phyloP scores from a whole-genome alignment of 257 asterid genomes.

The Solanum piurae region DNA sequence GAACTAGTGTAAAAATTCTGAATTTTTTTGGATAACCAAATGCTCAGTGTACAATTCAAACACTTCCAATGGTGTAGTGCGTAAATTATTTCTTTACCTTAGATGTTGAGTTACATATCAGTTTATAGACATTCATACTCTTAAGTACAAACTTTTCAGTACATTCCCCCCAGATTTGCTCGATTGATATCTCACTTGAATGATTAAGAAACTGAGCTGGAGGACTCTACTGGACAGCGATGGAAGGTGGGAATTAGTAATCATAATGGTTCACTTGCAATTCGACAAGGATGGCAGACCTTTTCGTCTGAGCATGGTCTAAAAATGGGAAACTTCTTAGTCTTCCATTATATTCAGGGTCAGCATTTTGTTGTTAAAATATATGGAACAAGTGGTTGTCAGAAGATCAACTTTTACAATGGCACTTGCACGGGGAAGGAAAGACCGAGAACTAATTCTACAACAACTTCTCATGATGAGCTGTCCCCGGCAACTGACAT shows the following conservation, averaged over 20 bases:
- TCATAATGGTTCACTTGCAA: constrained; percentile 22
- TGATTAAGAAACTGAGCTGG: constrained; percentile 25
- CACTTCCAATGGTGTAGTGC: neutral
- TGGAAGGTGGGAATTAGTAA: constrained; percentile 31
- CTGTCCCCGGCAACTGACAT: neutral
- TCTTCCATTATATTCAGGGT: constrained; percentile 18
- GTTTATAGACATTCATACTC: neutral
- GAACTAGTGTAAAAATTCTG: neutral
- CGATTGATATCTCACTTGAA: constrained; percentile 13
- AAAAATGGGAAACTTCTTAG: constrained; percentile 27
- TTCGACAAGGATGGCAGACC: constrained; percentile 43
- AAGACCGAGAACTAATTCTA: neutral
- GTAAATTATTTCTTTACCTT: neutral
- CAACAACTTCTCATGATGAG: constrained; percentile 1
- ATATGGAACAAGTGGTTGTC: constrained; percentile 28
- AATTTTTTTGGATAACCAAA: neutral
- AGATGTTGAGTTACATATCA: neutral
- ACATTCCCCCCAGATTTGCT: constrained; percentile 44
- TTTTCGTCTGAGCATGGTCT: constrained; percentile 34
- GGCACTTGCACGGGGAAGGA: neutral
- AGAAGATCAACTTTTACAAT: constrained; percentile 7
- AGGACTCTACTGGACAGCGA: constrained; percentile 33
- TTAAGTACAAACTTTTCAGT: constrained; percentile 29
- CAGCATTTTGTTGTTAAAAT: constrained; percentile 38
- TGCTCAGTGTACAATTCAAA: neutral